A percentile compares a stretch with the other conserved stretches of the same genome.
Conservation (phyloP, 2,329 filamentous ascomycete species). For the Chrysoporthe austroafricana region DNA sequence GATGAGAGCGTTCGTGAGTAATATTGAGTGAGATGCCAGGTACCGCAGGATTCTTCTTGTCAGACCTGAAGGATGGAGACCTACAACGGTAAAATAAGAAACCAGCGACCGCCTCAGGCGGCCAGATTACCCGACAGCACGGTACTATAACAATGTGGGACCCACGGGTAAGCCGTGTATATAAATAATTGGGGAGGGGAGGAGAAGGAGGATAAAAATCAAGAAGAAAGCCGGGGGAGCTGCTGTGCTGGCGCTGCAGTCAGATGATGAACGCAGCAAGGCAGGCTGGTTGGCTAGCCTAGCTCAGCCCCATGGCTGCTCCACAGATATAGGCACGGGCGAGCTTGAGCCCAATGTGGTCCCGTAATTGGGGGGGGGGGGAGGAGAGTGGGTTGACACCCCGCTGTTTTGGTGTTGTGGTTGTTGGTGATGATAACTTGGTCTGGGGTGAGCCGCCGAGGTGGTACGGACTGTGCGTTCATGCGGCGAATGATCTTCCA, state of each 20-base stretch:
- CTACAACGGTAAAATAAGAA: slow-evolving; percentile 15
- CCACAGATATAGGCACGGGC: neutral
- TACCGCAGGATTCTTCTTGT: slow-evolving; percentile 1
- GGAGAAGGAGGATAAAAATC: neutral
- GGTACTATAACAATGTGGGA: neutral
- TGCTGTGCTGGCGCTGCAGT: slow-evolving; percentile 14
- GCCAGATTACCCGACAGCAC: neutral
- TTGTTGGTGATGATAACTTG: neutral
- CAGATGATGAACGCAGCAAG: slow-evolving; percentile 10
- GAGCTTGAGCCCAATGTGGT: too few relatives aligned
- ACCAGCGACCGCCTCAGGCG: neutral
- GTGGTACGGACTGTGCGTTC: too few relatives aligned
- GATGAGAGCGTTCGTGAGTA: neutral
- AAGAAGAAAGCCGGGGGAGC: neutral
- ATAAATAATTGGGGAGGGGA: neutral
- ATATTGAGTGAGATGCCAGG: slow-evolving; percentile 5
- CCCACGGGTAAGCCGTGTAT: neutral
- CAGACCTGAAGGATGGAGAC: neutral
- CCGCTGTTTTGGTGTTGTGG: neutral
- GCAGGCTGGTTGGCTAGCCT: slow-evolving; percentile 3
- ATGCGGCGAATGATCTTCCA: neutral
- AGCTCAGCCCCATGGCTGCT: slow-evolving; percentile 8
- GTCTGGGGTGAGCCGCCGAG: neutral
- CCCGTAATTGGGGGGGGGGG: neutral
- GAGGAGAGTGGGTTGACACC: neutral